A percentile compares a stretch with the other conserved stretches of the same genome.
These are phyloP conservation scores for Arachis hypogaea DNA, from an alignment of 306 rosid species.

Conservation along the genomic window DNA sequence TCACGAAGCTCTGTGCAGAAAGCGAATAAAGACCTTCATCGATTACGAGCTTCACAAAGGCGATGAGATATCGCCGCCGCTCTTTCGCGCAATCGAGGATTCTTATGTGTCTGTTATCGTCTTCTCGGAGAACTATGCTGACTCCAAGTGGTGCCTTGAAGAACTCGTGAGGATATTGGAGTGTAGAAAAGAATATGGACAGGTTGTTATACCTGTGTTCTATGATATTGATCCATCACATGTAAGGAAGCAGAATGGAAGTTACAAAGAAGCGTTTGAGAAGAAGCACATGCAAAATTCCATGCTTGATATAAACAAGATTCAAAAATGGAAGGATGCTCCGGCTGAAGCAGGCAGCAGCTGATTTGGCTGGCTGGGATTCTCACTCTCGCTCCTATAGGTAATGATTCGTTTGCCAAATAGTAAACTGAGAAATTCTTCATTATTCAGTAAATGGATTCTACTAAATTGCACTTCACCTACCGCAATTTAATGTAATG, in stretches of 20 bases:
- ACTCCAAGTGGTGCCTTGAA: neutral
- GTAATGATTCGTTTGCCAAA: neutral
- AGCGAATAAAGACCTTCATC: neutral
- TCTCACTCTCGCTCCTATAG: neutral
- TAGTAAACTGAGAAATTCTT: neutral
- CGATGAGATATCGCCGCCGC: neutral
- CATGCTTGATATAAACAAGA: neutral
- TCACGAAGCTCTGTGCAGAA: neutral
- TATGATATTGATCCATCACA: neutral
- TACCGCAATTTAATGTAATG: too few relatives aligned
- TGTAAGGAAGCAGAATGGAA: neutral
- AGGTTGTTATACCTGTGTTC: neutral
- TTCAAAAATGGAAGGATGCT: neutral
- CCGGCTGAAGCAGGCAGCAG: neutral
- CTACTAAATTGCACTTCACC: too few relatives aligned
- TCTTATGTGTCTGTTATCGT: neutral
- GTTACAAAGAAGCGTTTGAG: neutral
- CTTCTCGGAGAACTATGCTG: neutral
- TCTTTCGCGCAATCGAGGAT: neutral
- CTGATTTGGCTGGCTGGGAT: neutral
- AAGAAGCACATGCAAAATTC: neutral
- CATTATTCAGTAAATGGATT: neutral
- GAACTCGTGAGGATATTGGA: neutral
- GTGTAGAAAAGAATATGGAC: neutral
- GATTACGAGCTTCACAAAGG: neutral